Evolutionary conservation across 139 green algal species (phyloP).

Genomic region (Closterium sp.): DNA sequence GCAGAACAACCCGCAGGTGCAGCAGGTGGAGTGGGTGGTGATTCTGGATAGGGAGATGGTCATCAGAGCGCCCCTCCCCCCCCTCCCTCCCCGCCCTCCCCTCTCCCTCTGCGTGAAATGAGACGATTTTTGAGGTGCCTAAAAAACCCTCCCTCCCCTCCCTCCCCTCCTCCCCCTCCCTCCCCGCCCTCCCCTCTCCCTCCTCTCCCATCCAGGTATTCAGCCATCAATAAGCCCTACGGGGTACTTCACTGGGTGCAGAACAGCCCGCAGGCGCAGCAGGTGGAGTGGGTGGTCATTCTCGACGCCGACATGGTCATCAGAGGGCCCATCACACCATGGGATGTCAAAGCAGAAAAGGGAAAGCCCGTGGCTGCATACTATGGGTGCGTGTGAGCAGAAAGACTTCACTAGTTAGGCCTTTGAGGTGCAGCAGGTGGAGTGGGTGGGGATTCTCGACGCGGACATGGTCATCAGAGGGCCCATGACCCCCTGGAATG

Average conservation of each 20-base stretch:
- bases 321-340: constrained; percentile 22
- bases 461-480: constrained; percentile 55
- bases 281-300: constrained; percentile 55
- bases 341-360: constrained; percentile 19
- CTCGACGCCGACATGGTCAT: constrained; percentile 59
- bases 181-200: neutral
- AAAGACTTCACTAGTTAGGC: too few relatives aligned
- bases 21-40: constrained; percentile 54
- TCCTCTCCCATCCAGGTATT: constrained; percentile 32
- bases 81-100: neutral
- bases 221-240: constrained; percentile 58
- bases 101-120: neutral
- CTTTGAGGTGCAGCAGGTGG: neutral
- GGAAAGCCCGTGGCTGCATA: constrained; percentile 50
- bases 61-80: neutral
- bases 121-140: neutral
- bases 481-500: constrained; percentile 27
- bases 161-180: neutral
- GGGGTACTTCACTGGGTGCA: constrained; percentile 56
- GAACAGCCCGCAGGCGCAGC: constrained; percentile 24
- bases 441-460: constrained; percentile 58
- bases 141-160: neutral
- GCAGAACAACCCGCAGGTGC: constrained; percentile 18
- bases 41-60: constrained; percentile 58
- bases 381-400: constrained; percentile 43